Conservation (phyloP, 805 yeast genomes). For the Blastobotrys americana region DNA sequence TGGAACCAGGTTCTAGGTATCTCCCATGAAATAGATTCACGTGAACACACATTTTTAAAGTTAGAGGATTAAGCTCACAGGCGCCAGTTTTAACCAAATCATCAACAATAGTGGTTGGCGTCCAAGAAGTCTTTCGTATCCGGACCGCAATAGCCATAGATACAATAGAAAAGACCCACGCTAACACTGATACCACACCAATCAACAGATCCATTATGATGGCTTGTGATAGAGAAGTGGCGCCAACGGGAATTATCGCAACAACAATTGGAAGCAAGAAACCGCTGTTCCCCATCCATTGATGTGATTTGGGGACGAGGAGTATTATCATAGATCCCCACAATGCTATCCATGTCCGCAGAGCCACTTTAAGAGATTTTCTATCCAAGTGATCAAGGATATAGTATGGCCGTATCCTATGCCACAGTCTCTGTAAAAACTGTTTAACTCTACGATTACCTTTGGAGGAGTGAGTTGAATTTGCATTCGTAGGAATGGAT, state of each 20-base stretch:
- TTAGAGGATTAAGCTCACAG: slow-evolving; percentile 18
- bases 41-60: slow-evolving; percentile 20
- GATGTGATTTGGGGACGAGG: slow-evolving; percentile 13
- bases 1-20: neutral
- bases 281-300: slow-evolving; percentile 25
- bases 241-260: slow-evolving; percentile 24
- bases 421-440: neutral
- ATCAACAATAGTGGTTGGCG: slow-evolving; percentile 7
- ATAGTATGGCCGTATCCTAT: slow-evolving; percentile 11
- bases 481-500: too few species aligned
- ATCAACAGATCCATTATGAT: slow-evolving; percentile 14
- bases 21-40: neutral
- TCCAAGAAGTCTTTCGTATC: slow-evolving; percentile 20
- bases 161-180: slow-evolving; percentile 17
- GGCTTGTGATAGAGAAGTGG: slow-evolving; percentile 10
- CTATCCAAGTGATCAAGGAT: slow-evolving; percentile 24
- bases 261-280: slow-evolving; percentile 22
- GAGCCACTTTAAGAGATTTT: slow-evolving; percentile 17
- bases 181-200: slow-evolving; percentile 14
- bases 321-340: slow-evolving; percentile 22
- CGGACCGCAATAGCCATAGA: slow-evolving; percentile 22
- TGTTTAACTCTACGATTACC: too few species aligned
- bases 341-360: slow-evolving; percentile 24
- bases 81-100: slow-evolving; percentile 16
- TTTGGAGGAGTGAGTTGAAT: too few species aligned